phyloP scores from a whole-genome alignment of 805 yeast genomes.

The Metschnikowia borealis region DNA sequence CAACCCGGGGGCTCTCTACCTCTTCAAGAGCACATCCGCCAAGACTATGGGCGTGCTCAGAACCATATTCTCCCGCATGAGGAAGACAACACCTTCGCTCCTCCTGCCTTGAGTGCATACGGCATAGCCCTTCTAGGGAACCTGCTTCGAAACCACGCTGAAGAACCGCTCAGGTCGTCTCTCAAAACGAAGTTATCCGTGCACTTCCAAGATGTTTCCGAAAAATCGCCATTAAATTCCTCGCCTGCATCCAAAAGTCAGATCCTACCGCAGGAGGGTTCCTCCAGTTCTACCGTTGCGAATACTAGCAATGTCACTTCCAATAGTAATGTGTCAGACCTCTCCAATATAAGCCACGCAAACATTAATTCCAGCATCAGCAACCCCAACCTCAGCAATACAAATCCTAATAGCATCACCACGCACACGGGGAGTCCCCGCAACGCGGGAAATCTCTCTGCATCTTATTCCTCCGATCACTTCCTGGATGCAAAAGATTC shows the following conservation, averaged over 20 bases:
- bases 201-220: constrained; percentile 21
- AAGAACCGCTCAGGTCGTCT: constrained; percentile 16
- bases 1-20: constrained; percentile 7
- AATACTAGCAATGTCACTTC: constrained; percentile 2
- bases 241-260: constrained; percentile 2
- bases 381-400: neutral
- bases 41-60: neutral
- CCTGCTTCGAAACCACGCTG: constrained; percentile 1
- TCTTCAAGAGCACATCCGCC: neutral
- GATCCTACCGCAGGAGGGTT: neutral
- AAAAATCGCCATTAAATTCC: neutral
- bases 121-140: constrained; percentile 49
- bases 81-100: constrained; percentile 51
- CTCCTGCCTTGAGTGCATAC: constrained; percentile 58
- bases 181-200: constrained; percentile 31
- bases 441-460: neutral
- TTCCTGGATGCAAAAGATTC: neutral
- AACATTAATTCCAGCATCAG: constrained; percentile 5
- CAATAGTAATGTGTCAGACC: neutral
- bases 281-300: neutral
- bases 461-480: neutral
- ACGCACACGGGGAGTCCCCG: constrained; percentile 1
- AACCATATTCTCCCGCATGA: constrained; percentile 18
- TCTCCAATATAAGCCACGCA: constrained; percentile 1
- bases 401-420: neutral